These are phyloP conservation scores for Exophiala dermatitidis DNA, from an alignment of 2,329 filamentous ascomycete genomes.

Conservation along the genomic window DNA sequence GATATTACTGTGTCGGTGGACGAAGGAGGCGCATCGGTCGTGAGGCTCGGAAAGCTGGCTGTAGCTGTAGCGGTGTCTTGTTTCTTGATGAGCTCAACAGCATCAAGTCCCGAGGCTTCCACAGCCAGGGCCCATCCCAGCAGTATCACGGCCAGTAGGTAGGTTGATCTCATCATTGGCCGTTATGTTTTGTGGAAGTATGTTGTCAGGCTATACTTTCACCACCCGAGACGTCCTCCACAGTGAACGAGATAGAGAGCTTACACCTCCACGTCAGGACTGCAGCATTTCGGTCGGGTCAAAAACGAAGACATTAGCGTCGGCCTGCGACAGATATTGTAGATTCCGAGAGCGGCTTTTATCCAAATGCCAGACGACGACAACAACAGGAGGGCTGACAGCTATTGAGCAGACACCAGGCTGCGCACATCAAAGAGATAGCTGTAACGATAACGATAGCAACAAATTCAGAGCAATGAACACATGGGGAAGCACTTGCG, in stretches of 20 bases:
- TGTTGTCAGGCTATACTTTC: not conserved
- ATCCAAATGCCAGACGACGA: not conserved
- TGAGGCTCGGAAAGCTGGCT: slow-evolving; percentile 12
- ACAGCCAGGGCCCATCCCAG: slow-evolving; percentile 8
- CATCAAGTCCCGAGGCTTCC: not conserved
- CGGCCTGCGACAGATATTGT: no score
- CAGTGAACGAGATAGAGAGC: slow-evolving; percentile 2
- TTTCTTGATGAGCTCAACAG: slow-evolving; percentile 6
- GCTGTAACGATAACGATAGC: slow-evolving; percentile 1
- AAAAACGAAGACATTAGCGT: no score
- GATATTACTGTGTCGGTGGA: not conserved
- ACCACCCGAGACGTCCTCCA: not conserved
- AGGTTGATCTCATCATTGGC: slow-evolving; percentile 9
- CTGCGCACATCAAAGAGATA: not conserved
- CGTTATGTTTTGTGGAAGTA: not conserved
- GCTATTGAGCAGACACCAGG: not conserved
- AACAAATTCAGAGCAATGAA: slow-evolving; percentile 1
- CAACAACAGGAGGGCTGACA: slow-evolving; percentile 1
- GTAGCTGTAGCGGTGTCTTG: slow-evolving; percentile 6
- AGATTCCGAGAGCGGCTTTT: no score
- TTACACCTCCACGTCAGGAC: slow-evolving; percentile 14
- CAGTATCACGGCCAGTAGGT: slow-evolving; percentile 6
- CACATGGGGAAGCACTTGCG: not conserved
- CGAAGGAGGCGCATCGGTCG: slow-evolving; percentile 5
- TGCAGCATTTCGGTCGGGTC: not conserved